A percentile compares a stretch with the other conserved stretches of the same genome.
Evolutionary conservation across 2,329 filamentous ascomycete species (phyloP).

Genomic region (Teratosphaeria destructans): DNA sequence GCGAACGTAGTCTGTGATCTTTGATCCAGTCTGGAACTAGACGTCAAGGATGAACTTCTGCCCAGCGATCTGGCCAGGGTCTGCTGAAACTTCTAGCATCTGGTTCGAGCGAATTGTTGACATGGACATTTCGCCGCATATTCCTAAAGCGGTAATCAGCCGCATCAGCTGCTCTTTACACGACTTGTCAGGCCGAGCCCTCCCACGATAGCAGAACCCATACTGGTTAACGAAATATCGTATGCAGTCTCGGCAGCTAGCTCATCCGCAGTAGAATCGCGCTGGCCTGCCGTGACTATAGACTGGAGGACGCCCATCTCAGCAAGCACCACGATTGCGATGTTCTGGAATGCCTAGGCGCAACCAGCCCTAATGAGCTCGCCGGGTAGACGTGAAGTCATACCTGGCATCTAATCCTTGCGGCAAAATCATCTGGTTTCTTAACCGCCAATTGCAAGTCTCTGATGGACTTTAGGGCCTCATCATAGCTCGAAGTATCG

Average conservation of each 20-base stretch:
- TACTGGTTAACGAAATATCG: slow-evolving; percentile 6
- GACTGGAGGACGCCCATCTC: slow-evolving; percentile 1
- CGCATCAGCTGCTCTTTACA: background rate
- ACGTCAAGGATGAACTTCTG: background rate
- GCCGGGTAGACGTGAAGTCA: background rate
- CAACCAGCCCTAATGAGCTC: background rate
- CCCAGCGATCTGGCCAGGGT: background rate
- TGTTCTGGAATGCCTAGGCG: slow-evolving; percentile 4
- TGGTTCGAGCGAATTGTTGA: background rate
- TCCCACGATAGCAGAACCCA: background rate
- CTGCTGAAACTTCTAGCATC: background rate
- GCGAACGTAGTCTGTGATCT: background rate
- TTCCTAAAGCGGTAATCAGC: background rate
- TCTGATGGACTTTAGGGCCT: background rate
- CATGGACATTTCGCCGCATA: background rate
- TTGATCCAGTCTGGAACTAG: background rate
- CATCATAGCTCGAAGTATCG: background rate
- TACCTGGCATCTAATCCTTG: slow-evolving; percentile 4
- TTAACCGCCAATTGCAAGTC: slow-evolving; percentile 37
- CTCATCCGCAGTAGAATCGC: background rate
- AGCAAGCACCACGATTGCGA: slow-evolving; percentile 1
- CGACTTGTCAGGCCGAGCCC: background rate
- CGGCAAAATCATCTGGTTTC: slow-evolving; percentile 2
- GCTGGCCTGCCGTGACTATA: background rate
- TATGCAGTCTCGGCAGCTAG: background rate